Base-by-base conservation (phyloP, 2,329 filamentous ascomycete genomes). In the Tolypocladium album region DNA sequence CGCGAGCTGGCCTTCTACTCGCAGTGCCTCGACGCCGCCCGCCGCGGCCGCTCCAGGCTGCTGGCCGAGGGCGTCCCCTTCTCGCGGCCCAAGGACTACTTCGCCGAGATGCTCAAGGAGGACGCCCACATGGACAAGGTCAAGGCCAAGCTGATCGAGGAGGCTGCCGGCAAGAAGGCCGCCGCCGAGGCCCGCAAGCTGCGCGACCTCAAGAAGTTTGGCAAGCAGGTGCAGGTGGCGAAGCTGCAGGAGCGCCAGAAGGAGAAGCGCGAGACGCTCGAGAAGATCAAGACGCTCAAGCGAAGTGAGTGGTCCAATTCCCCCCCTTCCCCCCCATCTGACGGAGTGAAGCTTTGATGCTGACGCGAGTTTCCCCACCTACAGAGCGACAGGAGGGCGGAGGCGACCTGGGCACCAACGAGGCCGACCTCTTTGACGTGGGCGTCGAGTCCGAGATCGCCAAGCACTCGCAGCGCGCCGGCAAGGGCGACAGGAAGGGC, bases 91-190 rank as follows among this genome's bases (percentile, higher is more conserved):
- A 87, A 85, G 60, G 94, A 99, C 77, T 99, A 96, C 78, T 99
- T 99, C 69, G 94, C 94, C 53, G 94, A 99, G 81, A 99, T 97
- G 92, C 88, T 97, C 69, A 97, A 97, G 84, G 90, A 88, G 69
- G 94, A 99, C 72, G 93, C 95, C 69, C 94, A 97, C 75, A 99
- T 99, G 94, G 90, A 90, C 72, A 92, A 90, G 81, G 90, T 99
- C 72, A 95, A 95, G 81, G 85, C 88, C 70, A 96, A 95, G 82
- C 79, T 97, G 69, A 83, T 96, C 63, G 92, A 97, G 69, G 91
- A 95, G 70, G 94, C 93, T 0, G 90, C 93, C 13, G 82, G 86
- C 63, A 96, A 96, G 82, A 96, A 96, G 80, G 93, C 94, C 0
- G 84, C 91, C 36, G 87, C 89, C 31, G 94, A 99, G 75, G 94